Evolutionary conservation across 1,284 basidiomycete genomes (phyloP).

Genomic region (Heterobasidion occidentale): DNA sequence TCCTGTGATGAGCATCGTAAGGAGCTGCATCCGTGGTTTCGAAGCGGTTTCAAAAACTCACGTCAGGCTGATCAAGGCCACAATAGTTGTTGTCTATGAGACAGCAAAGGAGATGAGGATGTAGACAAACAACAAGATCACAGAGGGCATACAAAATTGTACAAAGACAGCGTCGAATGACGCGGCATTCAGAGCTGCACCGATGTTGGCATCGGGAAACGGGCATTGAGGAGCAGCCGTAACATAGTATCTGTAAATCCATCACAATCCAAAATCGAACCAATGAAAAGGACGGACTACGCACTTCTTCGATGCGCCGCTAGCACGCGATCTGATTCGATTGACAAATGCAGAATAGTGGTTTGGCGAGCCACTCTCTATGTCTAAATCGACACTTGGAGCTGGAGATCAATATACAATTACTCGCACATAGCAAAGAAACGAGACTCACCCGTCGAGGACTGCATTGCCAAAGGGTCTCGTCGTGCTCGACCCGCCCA

Average conservation of each 20-base stretch:
- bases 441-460: constrained; percentile 45
- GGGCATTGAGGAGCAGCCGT: constrained; percentile 55
- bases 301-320: constrained; percentile 37
- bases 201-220: constrained; percentile 46
- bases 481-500: constrained; percentile 43
- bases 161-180: constrained; percentile 55
- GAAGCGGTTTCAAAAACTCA: background rate
- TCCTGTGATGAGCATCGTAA: constrained; percentile 7
- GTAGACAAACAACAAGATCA: background rate
- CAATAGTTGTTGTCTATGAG: constrained; percentile 51
- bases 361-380: constrained; percentile 47
- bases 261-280: background rate
- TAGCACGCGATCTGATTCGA: constrained; percentile 35
- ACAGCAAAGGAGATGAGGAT: background rate
- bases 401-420: background rate
- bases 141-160: constrained; percentile 36
- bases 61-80: constrained; percentile 24
- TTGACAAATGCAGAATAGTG: constrained; percentile 50
- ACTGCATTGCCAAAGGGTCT: constrained; percentile 54
- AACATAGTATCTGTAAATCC: constrained; percentile 36
- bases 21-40: background rate
- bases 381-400: constrained; percentile 52
- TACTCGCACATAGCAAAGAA: background rate
- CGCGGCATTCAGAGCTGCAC: constrained; percentile 40
- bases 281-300: background rate